A percentile compares a stretch with the other conserved stretches of the same genome.
These are phyloP conservation scores for Alternaria hordeiaustralica DNA, from an alignment of 2,329 filamentous ascomycete species.

Conservation along the genomic window DNA sequence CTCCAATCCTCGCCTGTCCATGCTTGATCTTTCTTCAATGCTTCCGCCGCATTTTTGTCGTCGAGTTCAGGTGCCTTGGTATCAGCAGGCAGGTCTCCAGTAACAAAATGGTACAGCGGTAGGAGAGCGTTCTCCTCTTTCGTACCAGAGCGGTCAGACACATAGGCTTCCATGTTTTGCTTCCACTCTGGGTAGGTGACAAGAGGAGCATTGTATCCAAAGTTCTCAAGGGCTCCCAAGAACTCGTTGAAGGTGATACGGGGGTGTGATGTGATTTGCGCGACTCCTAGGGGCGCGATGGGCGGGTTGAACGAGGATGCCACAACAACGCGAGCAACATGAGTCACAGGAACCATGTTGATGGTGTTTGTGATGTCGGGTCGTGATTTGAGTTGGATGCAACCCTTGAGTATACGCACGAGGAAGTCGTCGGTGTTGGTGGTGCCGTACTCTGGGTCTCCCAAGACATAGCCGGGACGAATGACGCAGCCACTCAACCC, in stretches of 20 bases:
- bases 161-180: slow-evolving; percentile 70
- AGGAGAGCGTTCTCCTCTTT: slow-evolving; percentile 72
- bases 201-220: slow-evolving; percentile 74
- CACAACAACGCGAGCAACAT: slow-evolving; percentile 81
- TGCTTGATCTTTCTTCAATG: slow-evolving; percentile 68
- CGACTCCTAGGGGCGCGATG: slow-evolving; percentile 63
- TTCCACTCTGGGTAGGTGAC: slow-evolving; percentile 74
- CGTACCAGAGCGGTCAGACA: slow-evolving; percentile 61
- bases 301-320: slow-evolving; percentile 73
- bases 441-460: slow-evolving; percentile 72
- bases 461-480: slow-evolving; percentile 84
- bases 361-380: slow-evolving; percentile 85
- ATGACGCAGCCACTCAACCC: slow-evolving; percentile 79
- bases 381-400: slow-evolving; percentile 75
- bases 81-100: slow-evolving; percentile 71
- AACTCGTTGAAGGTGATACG: slow-evolving; percentile 79
- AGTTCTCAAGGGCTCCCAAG: slow-evolving; percentile 71
- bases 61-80: slow-evolving; percentile 77
- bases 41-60: slow-evolving; percentile 70
- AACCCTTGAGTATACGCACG: slow-evolving; percentile 84
- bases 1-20: slow-evolving; percentile 66
- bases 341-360: slow-evolving; percentile 86
- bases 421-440: slow-evolving; percentile 88
- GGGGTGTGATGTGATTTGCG: slow-evolving; percentile 81
- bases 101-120: slow-evolving; percentile 76